A percentile compares a stretch with the other conserved stretches of the same genome.
These are phyloP conservation scores for Blastomyces silverae DNA, from an alignment of 2,329 filamentous ascomycete genomes.

Conservation along the genomic window DNA sequence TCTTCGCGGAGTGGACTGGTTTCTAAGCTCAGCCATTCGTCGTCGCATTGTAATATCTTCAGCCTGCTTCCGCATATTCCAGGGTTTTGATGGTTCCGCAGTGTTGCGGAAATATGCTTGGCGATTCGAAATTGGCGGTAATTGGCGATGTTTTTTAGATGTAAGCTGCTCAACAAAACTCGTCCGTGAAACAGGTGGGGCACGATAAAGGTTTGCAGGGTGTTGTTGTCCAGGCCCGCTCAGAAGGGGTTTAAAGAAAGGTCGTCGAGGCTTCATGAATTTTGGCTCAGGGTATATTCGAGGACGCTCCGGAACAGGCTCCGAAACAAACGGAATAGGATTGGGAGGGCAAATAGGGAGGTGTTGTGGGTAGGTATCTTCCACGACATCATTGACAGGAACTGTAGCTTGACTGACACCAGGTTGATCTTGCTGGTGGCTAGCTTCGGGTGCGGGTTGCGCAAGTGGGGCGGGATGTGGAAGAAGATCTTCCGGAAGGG, in stretches of 20 bases:
- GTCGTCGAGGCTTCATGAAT: background rate
- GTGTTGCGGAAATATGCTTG: background rate
- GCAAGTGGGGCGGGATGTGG: background rate
- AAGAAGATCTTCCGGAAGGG: background rate
- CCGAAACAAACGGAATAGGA: background rate
- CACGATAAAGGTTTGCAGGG: background rate
- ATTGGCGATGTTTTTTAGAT: background rate
- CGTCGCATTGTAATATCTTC: conserved; percentile 2
- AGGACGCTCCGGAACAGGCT: background rate
- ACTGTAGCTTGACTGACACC: background rate
- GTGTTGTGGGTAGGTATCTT: background rate
- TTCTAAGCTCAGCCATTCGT: background rate
- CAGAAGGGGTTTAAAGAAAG: background rate
- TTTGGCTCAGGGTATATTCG: background rate
- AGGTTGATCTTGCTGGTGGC: background rate
- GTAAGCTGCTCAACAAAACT: background rate
- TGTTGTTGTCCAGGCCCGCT: background rate
- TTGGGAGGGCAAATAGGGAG: background rate
- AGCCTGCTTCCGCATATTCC: background rate
- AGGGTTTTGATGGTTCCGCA: background rate
- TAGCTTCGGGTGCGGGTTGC: background rate
- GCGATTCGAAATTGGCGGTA: background rate
- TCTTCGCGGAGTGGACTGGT: background rate
- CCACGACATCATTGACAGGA: background rate
- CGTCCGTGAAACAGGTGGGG: background rate